Evolutionary conservation across 2,329 filamentous ascomycete genomes (phyloP).

Genomic region (Beauveria sp.): DNA sequence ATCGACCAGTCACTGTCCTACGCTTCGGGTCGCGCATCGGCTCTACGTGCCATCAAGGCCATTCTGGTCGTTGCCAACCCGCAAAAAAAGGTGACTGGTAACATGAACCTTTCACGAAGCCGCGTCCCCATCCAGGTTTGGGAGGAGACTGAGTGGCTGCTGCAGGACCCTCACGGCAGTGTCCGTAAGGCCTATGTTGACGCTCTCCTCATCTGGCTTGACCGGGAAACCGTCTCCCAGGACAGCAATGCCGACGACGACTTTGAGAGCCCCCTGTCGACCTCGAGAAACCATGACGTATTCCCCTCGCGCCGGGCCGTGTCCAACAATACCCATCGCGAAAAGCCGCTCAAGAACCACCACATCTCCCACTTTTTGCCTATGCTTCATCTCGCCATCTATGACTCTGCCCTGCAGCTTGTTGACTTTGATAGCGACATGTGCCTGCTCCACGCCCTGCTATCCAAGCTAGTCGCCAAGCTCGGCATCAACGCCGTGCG

Average conservation of each 20-base stretch:
- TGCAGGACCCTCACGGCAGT: slow-evolving; percentile 68
- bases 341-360: slow-evolving; percentile 43
- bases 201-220: slow-evolving; percentile 76
- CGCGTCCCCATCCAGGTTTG: slow-evolving; percentile 75
- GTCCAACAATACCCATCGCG: slow-evolving; percentile 57
- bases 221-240: slow-evolving; percentile 62
- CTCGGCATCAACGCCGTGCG: slow-evolving; percentile 77
- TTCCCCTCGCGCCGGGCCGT: slow-evolving; percentile 52
- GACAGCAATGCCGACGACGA: slow-evolving; percentile 56
- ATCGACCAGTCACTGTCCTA: slow-evolving; percentile 47
- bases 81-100: slow-evolving; percentile 49
- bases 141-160: slow-evolving; percentile 94
- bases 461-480: slow-evolving; percentile 64
- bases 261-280: slow-evolving; percentile 36
- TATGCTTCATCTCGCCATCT: slow-evolving; percentile 78
- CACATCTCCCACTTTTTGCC: slow-evolving; percentile 67
- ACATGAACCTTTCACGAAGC: slow-evolving; percentile 60
- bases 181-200: slow-evolving; percentile 83
- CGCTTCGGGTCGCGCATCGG: slow-evolving; percentile 50
- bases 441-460: slow-evolving; percentile 66
- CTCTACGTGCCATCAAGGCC: slow-evolving; percentile 71
- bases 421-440: slow-evolving; percentile 68
- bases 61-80: slow-evolving; percentile 77
- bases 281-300: slow-evolving; percentile 33
- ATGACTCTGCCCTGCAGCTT: slow-evolving; percentile 74